Conservation (phyloP, 768 basidiomycete genomes). For the Coprinellus aureogranulatus region DNA sequence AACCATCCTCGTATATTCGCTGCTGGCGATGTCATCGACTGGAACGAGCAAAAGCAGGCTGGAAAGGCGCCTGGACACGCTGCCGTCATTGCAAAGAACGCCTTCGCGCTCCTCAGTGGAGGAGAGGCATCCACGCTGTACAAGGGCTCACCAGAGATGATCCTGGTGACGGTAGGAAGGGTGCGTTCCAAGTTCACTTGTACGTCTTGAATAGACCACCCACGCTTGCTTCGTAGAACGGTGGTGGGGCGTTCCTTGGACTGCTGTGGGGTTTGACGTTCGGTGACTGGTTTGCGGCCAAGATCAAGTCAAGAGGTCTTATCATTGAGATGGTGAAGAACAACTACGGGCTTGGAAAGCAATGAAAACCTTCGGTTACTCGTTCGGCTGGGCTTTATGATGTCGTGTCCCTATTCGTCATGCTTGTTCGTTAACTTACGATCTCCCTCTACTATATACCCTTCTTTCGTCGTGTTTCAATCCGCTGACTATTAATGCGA, state of each 20-base stretch:
- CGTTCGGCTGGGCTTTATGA: too few species aligned
- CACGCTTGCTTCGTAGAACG: conserved; percentile 19
- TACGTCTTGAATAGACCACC: neutral
- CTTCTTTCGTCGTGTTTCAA: too few species aligned
- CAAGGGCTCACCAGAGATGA: conserved; percentile 38
- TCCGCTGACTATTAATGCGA: too few species aligned
- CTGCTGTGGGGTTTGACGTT: conserved; percentile 44
- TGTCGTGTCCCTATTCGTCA: too few species aligned
- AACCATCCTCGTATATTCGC: conserved; percentile 57
- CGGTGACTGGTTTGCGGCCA: conserved; percentile 26
- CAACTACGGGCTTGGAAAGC: neutral
- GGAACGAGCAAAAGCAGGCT: conserved; percentile 57
- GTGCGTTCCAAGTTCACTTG: neutral
- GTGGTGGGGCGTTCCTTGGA: conserved; percentile 39
- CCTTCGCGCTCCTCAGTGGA: conserved; percentile 31
- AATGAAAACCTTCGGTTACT: too few species aligned
- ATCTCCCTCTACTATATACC: too few species aligned
- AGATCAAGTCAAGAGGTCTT: conserved; percentile 14
- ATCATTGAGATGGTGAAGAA: conserved; percentile 5
- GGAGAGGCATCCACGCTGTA: conserved; percentile 27
- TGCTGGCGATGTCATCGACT: conserved; percentile 62
- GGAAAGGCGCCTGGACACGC: conserved; percentile 32
- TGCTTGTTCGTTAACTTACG: too few species aligned
- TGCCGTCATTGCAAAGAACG: conserved; percentile 44
- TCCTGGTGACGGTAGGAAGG: conserved; percentile 31